Base-by-base conservation (phyloP, 257 asterid genomes). In the Plectranthus barbatus region DNA sequence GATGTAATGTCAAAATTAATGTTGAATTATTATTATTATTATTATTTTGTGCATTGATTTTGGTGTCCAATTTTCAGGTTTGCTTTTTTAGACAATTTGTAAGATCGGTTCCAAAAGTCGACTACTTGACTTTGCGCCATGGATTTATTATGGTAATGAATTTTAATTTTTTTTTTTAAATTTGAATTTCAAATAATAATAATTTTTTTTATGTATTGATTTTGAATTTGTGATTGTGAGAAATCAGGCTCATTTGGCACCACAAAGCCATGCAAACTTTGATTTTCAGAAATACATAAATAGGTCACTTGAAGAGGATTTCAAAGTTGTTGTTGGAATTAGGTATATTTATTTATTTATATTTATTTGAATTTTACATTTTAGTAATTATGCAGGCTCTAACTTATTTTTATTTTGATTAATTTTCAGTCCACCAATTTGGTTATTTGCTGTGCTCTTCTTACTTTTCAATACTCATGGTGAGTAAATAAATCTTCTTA, bases 311-410 rank as follows among this genome's bases (percentile, higher is more conserved):
- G 98, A 92, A 72, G 91, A 86, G 67, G 98, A 92, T 69, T 89
- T 92, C 79, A 92, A 84, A 77, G 95, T 84, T n/a, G 97, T 92
- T 1, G 98, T 92, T 21, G 93, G 98, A 24, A 92, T 92, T 26
- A 92, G 98, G 98, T 92, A 36, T 14, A 36, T 7, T 37, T 37
- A 37, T 67, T 56, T 7, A 1, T 17, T 33, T 55, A 44, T 41
- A 14, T 14, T 24, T 13, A 0, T 13, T 1, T 12, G n/a, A 9
- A 6, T n/a, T 39, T 4, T 37, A 15, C 31, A 14, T 12, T 41
- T 23, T 11, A 34, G 6, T 50, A 50, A 12, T 34, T 11, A 5
- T 19, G 47, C 9, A 13, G n/a, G 13, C 2, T 10, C 13, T 2
- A 29, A 4, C 6, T 40, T 18, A 44, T 15, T 37, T 40, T 7